phyloP scores from a whole-genome alignment of 148 eudicot species.

The Arbutus unedo region DNA sequence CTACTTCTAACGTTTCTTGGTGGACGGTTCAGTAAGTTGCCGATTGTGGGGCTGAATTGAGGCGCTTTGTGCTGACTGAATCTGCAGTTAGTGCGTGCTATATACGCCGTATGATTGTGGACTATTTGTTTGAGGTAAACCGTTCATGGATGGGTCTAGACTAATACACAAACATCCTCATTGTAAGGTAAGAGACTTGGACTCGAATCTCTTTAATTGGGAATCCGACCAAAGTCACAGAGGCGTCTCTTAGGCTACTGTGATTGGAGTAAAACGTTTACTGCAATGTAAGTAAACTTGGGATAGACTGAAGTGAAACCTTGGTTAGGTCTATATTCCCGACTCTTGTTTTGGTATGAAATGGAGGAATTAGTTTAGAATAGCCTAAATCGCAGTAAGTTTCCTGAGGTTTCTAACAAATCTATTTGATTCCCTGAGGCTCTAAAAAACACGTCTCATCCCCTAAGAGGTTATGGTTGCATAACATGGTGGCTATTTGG shows the following conservation, averaged over 20 bases:
- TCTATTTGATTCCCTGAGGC: too few relatives aligned
- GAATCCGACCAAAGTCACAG: not conserved
- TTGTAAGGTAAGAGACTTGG: not conserved
- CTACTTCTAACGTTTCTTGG: not conserved
- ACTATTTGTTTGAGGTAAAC: not conserved
- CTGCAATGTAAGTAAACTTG: not conserved
- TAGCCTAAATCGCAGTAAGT: not conserved
- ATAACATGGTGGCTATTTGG: not conserved
- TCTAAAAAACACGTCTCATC: too few relatives aligned
- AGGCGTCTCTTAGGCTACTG: not conserved
- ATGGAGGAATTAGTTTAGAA: constrained; percentile 2
- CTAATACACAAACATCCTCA: not conserved
- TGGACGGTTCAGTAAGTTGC: not conserved
- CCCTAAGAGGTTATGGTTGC: too few relatives aligned
- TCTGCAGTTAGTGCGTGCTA: not conserved
- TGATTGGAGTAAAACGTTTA: not conserved
- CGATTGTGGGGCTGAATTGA: not conserved
- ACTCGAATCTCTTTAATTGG: not conserved
- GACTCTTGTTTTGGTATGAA: not conserved
- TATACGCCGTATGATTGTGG: not conserved
- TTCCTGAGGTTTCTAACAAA: not conserved
- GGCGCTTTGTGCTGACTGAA: constrained; percentile 1
- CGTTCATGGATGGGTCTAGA: not conserved
- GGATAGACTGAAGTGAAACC: not conserved
- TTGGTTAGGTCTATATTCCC: not conserved